A percentile compares a stretch with the other conserved stretches of the same genome.
Evolutionary conservation across 352 stramenopile genomes (phyloP).

Genomic region (Pilasporangium apinafurcum): DNA sequence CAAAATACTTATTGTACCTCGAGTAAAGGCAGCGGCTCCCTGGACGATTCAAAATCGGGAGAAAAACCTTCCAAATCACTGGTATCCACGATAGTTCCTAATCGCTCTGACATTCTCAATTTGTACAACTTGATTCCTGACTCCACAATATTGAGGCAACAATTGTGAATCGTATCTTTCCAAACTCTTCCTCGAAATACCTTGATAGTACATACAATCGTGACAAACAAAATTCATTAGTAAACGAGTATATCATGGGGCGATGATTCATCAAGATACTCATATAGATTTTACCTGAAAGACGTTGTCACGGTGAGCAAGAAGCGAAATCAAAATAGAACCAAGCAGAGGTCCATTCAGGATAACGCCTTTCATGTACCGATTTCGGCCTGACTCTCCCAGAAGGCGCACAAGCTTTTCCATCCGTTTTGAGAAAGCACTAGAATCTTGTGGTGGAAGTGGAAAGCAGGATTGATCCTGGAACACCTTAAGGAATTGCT

Average conservation of each 20-base stretch:
- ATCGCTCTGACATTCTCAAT: constrained; percentile 55
- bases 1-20: constrained; percentile 30
- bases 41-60: constrained; percentile 20
- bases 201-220: constrained; percentile 12
- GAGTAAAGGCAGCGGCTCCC: constrained; percentile 18
- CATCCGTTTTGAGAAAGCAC: constrained; percentile 45
- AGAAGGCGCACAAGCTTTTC: constrained; percentile 55
- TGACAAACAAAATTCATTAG: not conserved
- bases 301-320: constrained; percentile 56
- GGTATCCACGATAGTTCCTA: constrained; percentile 61
- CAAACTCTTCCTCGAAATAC: constrained; percentile 60
- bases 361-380: constrained; percentile 57
- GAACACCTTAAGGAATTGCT: constrained; percentile 42
- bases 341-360: constrained; percentile 66
- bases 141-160: constrained; percentile 74
- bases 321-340: constrained; percentile 71
- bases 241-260: not conserved
- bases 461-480: constrained; percentile 52
- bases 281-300: constrained; percentile 34
- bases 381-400: constrained; percentile 58
- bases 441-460: constrained; percentile 28
- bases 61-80: constrained; percentile 60
- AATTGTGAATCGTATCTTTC: constrained; percentile 78
- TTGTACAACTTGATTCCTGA: constrained; percentile 80
- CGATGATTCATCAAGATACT: too few relatives aligned